Percentiles rank a stretch among this genome's conserved stretches.
phyloP scores from a whole-genome alignment of 1,284 basidiomycete genomes.

The Microstroma glucosiphilum region DNA sequence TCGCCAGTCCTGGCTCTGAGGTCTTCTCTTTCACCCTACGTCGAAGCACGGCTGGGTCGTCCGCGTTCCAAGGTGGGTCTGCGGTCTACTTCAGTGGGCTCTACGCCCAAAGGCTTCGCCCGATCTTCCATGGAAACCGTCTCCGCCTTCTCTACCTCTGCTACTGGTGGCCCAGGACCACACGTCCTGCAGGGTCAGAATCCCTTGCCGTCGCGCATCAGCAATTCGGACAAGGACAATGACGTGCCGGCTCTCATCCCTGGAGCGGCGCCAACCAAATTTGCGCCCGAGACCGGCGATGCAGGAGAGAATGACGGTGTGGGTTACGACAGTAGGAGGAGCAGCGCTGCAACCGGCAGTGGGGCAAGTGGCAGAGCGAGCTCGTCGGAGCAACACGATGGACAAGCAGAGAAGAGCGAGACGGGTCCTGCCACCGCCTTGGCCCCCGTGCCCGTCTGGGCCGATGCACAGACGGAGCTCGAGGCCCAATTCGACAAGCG shows the following conservation, averaged over 20 bases:
- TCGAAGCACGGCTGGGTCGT: neutral
- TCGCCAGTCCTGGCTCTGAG: neutral
- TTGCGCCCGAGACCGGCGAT: no score
- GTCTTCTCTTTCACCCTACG: neutral
- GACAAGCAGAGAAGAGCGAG: neutral
- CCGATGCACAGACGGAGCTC: conserved; percentile 4
- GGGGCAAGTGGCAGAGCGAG: no score
- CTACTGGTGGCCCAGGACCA: neutral
- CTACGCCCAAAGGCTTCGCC: neutral
- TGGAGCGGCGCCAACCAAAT: neutral
- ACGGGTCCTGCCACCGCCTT: neutral
- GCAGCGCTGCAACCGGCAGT: no score
- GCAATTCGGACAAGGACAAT: neutral
- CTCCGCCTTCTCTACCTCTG: neutral
- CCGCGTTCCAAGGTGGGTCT: neutral
- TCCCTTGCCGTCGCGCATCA: neutral
- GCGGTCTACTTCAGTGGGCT: neutral
- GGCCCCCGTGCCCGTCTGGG: neutral
- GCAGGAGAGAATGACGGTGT: neutral
- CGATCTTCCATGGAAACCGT: neutral
- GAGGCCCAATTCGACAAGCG: neutral
- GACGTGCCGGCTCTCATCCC: conserved; percentile 5
- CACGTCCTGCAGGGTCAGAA: neutral
- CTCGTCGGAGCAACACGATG: neutral
- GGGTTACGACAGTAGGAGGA: neutral